These are phyloP conservation scores for Gastrodia elata DNA, from an alignment of 106 monocot genomes.

Conservation along the genomic window DNA sequence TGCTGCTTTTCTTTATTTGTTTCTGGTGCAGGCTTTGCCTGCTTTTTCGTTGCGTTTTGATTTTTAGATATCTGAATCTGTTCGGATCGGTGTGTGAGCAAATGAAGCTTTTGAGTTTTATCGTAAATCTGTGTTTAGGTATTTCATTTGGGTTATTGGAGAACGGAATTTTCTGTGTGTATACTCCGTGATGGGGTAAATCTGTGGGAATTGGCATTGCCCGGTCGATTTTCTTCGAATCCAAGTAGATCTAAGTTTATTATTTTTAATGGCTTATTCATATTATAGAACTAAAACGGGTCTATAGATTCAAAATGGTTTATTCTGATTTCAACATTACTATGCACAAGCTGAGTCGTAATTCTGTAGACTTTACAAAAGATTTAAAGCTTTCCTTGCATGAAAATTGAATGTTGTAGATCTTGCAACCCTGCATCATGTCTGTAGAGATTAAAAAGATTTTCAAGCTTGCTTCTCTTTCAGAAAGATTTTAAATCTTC, in stretches of 20 bases:
- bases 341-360: neutral
- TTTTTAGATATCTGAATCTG: neutral
- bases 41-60: neutral
- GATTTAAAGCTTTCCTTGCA: neutral
- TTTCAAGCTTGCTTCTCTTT: neutral
- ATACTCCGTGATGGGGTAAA: neutral
- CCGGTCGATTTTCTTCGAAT: neutral
- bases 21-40: neutral
- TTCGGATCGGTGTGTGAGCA: neutral
- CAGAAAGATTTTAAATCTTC: neutral
- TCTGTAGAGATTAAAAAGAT: neutral
- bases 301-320: neutral
- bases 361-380: neutral
- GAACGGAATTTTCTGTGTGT: neutral
- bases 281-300: neutral
- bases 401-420: neutral
- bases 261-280: neutral
- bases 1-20: neutral
- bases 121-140: neutral
- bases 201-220: neutral
- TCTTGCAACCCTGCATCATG: neutral
- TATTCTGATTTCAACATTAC: neutral
- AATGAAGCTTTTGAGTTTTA: neutral
- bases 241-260: neutral
- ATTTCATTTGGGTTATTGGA: neutral